phyloP scores from a whole-genome alignment of 345 rosid species.

The Populus davidiana region DNA sequence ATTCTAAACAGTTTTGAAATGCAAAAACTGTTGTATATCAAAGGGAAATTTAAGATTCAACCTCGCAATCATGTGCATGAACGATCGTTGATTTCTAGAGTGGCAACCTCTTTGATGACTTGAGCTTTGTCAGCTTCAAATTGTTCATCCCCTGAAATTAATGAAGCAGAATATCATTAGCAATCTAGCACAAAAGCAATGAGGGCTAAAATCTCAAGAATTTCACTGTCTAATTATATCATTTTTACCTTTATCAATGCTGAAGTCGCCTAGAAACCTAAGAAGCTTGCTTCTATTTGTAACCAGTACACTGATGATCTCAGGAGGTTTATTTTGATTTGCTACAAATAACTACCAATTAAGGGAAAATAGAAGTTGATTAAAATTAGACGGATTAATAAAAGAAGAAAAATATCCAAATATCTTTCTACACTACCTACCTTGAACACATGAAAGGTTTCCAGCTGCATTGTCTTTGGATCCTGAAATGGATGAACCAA shows the following conservation, averaged over 20 bases:
- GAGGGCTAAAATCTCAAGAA: not conserved
- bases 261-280: constrained; percentile 18
- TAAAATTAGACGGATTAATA: not conserved
- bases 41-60: constrained; percentile 4
- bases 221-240: not conserved
- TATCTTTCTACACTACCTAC: not conserved
- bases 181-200: not conserved
- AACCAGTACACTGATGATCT: constrained; percentile 15
- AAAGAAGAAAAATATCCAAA: not conserved
- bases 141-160: constrained; percentile 32
- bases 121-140: constrained; percentile 39
- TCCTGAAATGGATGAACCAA: constrained; percentile 9
- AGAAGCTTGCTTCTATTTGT: constrained; percentile 22
- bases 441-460: constrained; percentile 25
- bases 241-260: constrained; percentile 15
- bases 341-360: constrained; percentile 16
- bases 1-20: not conserved
- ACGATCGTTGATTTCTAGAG: constrained; percentile 24
- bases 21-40: not conserved
- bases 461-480: constrained; percentile 20
- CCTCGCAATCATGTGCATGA: constrained; percentile 19
- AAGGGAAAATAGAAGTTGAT: not conserved
- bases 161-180: not conserved
- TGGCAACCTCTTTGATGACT: constrained; percentile 32
- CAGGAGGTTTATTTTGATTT: constrained; percentile 22